phyloP scores from a whole-genome alignment of 306 rosid species.

The Abrus precatorius region DNA sequence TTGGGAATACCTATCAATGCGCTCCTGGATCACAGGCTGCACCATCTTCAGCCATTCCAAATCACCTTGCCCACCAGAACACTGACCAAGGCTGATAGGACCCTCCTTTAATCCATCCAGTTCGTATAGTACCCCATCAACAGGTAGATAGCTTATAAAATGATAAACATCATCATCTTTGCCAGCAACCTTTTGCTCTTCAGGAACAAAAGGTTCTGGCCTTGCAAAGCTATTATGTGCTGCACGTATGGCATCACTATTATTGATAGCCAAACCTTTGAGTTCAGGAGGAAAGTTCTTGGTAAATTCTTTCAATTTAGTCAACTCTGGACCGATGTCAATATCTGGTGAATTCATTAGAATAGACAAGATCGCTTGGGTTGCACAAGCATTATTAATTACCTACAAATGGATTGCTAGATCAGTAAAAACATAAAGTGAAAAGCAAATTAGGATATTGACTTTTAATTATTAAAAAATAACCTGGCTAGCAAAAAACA shows the following conservation, averaged over 20 bases:
- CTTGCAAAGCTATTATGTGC: conserved; percentile 98
- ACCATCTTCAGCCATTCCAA: conserved; percentile 90
- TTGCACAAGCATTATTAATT: conserved; percentile 98
- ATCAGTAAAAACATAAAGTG: conserved; percentile 41
- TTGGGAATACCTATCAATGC: conserved; percentile 88
- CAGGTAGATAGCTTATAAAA: conserved; percentile 94
- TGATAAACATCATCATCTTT: conserved; percentile 97
- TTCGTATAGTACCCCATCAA: conserved; percentile 92
- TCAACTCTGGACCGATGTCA: conserved; percentile 90
- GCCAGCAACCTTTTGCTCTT: conserved; percentile 86
- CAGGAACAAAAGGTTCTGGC: conserved; percentile 96
- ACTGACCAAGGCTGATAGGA: conserved; percentile 95
- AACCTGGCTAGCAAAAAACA: conserved; percentile 98
- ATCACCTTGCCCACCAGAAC: conserved; percentile 87
- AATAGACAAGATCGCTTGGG: conserved; percentile 97
- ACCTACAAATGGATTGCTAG: conserved; percentile 59
- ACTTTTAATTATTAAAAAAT: conserved; percentile 35
- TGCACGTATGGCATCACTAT: conserved; percentile 88
- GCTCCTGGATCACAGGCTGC: conserved; percentile 95
- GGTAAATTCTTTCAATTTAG: conserved; percentile 85
- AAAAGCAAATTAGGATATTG: neutral
- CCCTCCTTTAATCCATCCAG: conserved; percentile 99
- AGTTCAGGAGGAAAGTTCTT: conserved; percentile 96
- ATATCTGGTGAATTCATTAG: conserved; percentile 87
- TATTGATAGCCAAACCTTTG: conserved; percentile 96